Evolutionary conservation across 257 asterid genomes (phyloP).

Genomic region (Solanum chilense): DNA sequence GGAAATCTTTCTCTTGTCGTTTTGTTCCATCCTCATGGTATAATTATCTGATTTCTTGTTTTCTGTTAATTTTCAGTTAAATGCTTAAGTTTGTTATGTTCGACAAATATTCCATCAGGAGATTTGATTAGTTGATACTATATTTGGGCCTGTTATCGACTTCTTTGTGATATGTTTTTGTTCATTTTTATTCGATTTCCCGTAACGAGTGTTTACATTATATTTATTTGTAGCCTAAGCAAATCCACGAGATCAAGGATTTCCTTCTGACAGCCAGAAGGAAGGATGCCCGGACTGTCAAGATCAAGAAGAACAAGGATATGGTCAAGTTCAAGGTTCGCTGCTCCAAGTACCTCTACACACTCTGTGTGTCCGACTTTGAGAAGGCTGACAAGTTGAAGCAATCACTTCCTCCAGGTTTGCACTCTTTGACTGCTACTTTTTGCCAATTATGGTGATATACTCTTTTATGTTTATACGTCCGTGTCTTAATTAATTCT

Average conservation of each 20-base stretch:
- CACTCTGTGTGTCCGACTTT: slow-evolving; percentile 11
- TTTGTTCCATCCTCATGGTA: neutral
- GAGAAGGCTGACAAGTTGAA: slow-evolving; percentile 31
- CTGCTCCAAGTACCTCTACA: slow-evolving; percentile 26
- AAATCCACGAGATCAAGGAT: slow-evolving; percentile 23
- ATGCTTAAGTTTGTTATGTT: neutral
- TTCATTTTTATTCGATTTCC: neutral
- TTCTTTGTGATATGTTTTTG: neutral
- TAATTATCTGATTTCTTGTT: neutral
- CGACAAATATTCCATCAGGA: neutral
- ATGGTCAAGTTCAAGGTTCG: slow-evolving; percentile 25
- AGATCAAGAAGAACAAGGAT: slow-evolving; percentile 27
- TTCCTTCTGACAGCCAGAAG: slow-evolving; percentile 26
- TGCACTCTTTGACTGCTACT: neutral
- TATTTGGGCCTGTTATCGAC: neutral
- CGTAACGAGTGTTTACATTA: too few relatives aligned
- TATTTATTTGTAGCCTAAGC: slow-evolving; percentile 6
- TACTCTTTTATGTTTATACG: too few relatives aligned
- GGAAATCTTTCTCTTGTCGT: neutral
- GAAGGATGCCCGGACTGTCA: slow-evolving; percentile 21
- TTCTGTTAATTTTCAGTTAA: neutral
- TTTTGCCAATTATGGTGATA: too few relatives aligned
- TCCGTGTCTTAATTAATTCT: too few relatives aligned
- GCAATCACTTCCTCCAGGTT: slow-evolving; percentile 33
- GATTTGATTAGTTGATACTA: neutral